phyloP scores from a whole-genome alignment of 2,329 filamentous ascomycete genomes.

The Aspergillus sp. region DNA sequence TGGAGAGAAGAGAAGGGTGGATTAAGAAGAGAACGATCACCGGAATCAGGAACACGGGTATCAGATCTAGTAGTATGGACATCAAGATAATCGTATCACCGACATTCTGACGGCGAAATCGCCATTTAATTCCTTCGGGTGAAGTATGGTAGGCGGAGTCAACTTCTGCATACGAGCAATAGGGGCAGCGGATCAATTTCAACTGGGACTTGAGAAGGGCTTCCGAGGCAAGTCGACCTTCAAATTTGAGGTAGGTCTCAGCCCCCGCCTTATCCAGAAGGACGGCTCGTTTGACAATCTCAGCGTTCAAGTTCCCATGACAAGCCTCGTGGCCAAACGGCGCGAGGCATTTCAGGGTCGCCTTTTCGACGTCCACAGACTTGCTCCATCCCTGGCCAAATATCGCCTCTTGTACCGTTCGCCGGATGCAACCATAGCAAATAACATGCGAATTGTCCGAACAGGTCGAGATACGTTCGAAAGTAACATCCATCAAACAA shows the following conservation, averaged over 20 bases:
- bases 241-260: conserved; percentile 72
- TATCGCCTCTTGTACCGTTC: conserved; percentile 79
- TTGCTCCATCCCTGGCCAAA: conserved; percentile 91
- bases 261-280: conserved; percentile 65
- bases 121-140: conserved; percentile 54
- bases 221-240: conserved; percentile 76
- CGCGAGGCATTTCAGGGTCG: conserved; percentile 81
- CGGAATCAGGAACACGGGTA: conserved; percentile 51
- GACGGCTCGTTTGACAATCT: conserved; percentile 72
- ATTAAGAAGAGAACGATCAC: conserved; percentile 58
- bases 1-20: conserved; percentile 48
- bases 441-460: conserved; percentile 45
- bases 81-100: conserved; percentile 53
- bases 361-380: conserved; percentile 69
- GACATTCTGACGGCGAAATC: conserved; percentile 56
- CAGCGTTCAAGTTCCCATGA: conserved; percentile 66
- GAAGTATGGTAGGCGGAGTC: conserved; percentile 70
- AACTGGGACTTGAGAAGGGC: conserved; percentile 70
- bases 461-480: conserved; percentile 49
- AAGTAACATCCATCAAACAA: conserved; percentile 48
- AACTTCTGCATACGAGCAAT: conserved; percentile 87
- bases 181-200: conserved; percentile 80
- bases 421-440: conserved; percentile 72
- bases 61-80: conserved; percentile 43
- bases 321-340: conserved; percentile 68